Percentiles rank a stretch among this genome's conserved stretches.
These are phyloP conservation scores for Fomes fomentarius DNA, from an alignment of 1,284 basidiomycete species.

Conservation along the genomic window DNA sequence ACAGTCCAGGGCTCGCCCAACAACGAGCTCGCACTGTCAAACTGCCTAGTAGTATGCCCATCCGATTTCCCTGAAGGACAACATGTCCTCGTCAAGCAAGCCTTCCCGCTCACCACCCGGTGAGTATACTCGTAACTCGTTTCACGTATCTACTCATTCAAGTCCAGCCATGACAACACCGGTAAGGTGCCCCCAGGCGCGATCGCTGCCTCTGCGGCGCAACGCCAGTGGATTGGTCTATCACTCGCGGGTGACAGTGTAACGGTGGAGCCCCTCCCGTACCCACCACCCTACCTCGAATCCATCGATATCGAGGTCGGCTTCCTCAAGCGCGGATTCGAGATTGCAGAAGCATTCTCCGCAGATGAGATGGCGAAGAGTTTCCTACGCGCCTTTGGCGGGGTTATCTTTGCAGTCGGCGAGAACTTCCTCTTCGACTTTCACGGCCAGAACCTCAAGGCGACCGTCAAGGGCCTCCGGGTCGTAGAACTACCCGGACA, in stretches of 20 bases:
- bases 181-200: constrained; percentile 62
- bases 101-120: constrained; percentile 74
- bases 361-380: constrained; percentile 84
- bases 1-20: constrained; percentile 59
- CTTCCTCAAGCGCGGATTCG: constrained; percentile 66
- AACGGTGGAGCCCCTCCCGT: constrained; percentile 67
- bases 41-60: constrained; percentile 80
- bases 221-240: constrained; percentile 87
- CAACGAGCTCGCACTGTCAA: constrained; percentile 76
- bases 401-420: constrained; percentile 73
- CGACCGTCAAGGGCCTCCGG: constrained; percentile 68
- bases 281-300: constrained; percentile 73
- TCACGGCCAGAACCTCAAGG: constrained; percentile 86
- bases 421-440: constrained; percentile 90
- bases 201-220: constrained; percentile 70
- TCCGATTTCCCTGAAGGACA: constrained; percentile 73
- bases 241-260: constrained; percentile 80
- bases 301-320: constrained; percentile 81
- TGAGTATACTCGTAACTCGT: constrained; percentile 39
- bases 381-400: constrained; percentile 70
- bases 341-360: constrained; percentile 76
- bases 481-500: constrained; percentile 71
- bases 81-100: constrained; percentile 76
- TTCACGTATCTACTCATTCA: not conserved
- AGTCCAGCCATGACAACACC: constrained; percentile 73